A percentile compares a stretch with the other conserved stretches of the same genome.
phyloP scores from a whole-genome alignment of 73 alveolate species.

The Urostyla sp. region DNA sequence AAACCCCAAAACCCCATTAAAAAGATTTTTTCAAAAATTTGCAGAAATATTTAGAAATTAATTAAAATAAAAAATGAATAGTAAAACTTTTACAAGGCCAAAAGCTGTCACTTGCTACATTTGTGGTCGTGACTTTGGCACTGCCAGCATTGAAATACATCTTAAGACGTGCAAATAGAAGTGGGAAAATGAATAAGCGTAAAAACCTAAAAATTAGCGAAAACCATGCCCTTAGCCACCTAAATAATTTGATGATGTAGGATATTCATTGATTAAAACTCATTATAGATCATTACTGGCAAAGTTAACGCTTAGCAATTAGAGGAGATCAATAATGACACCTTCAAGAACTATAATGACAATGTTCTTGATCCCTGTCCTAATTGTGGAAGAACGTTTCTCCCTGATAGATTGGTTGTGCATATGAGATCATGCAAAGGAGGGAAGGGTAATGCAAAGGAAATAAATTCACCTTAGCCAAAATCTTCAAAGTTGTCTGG shows the following conservation, averaged over 20 bases:
- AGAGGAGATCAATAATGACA: slow-evolving; percentile 19
- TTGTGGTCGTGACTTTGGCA: slow-evolving; percentile 83
- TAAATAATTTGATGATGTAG: slow-evolving; percentile 22
- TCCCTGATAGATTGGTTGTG: background rate
- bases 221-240: slow-evolving; percentile 82
- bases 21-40: too few species aligned
- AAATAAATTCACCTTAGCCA: background rate
- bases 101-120: too few species aligned
- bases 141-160: slow-evolving; percentile 82
- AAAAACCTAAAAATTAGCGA: slow-evolving; percentile 81
- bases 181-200: slow-evolving; percentile 75
- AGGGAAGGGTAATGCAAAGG: background rate
- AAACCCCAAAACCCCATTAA: slow-evolving; percentile 8
- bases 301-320: too few species aligned
- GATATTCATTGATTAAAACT: background rate
- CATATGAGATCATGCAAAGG: background rate
- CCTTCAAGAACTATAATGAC: slow-evolving; percentile 46
- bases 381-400: slow-evolving; percentile 80
- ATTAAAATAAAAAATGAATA: background rate
- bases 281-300: background rate
- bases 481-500: slow-evolving; percentile 7
- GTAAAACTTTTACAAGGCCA: background rate
- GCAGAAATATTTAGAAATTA: too few species aligned
- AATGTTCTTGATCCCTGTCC: slow-evolving; percentile 58
- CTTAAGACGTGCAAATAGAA: slow-evolving; percentile 81